Evolutionary conservation across 768 basidiomycete genomes (phyloP).

Genomic region (Mycena metata): DNA sequence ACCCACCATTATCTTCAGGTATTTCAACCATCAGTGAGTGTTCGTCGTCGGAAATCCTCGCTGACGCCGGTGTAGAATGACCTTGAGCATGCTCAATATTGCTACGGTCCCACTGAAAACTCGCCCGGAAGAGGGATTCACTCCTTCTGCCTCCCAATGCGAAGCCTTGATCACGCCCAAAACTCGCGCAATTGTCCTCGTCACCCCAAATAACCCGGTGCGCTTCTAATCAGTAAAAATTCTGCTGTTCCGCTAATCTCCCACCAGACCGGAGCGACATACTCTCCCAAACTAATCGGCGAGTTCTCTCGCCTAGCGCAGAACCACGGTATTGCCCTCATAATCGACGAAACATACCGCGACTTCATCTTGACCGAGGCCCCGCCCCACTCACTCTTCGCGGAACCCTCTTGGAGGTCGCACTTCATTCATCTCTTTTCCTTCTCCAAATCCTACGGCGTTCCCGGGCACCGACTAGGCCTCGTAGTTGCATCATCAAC

Average conservation of each 20-base stretch:
- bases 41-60: neutral
- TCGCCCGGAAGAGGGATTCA: conserved; percentile 64
- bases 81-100: conserved; percentile 72
- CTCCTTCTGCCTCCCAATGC: conserved; percentile 68
- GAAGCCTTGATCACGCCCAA: conserved; percentile 64
- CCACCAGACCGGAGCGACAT: conserved; percentile 75
- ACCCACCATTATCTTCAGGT: conserved; percentile 53
- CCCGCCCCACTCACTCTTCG: conserved; percentile 72
- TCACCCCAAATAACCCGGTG: conserved; percentile 85
- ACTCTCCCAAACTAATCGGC: conserved; percentile 67
- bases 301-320: conserved; percentile 73
- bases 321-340: conserved; percentile 68
- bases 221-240: conserved; percentile 33
- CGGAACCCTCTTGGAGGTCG: conserved; percentile 63
- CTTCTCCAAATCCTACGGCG: conserved; percentile 83
- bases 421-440: conserved; percentile 81
- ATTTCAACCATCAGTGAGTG: conserved; percentile 73
- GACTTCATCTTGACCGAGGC: conserved; percentile 70
- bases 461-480: conserved; percentile 89
- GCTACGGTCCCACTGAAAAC: conserved; percentile 69
- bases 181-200: conserved; percentile 79
- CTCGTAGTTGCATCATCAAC: conserved; percentile 72
- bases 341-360: conserved; percentile 92
- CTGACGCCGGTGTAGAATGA: conserved; percentile 64
- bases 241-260: neutral